Conservation (phyloP, 1,284 basidiomycete species). For the Ustilago xerochloae region DNA sequence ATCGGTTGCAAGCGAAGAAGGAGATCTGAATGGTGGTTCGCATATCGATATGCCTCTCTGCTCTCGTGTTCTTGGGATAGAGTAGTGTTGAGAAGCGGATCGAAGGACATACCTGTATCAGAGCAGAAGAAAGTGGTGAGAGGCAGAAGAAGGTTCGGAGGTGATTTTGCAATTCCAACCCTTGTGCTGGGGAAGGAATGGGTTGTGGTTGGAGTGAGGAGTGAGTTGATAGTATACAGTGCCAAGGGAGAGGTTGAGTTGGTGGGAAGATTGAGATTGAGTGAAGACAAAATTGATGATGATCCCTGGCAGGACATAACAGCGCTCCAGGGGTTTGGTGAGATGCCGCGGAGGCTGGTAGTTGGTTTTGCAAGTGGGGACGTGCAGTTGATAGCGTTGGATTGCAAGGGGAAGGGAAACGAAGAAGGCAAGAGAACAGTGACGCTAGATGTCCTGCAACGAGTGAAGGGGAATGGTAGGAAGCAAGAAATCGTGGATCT, state of each 20-base stretch:
- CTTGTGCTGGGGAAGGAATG: conserved; percentile 7
- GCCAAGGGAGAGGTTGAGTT: neutral
- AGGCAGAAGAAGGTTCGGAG: conserved; percentile 1
- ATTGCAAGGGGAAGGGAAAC: neutral
- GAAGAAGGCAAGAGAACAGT: neutral
- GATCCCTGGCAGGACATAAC: conserved; percentile 45
- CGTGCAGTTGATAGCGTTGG: conserved; percentile 12
- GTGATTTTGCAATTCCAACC: conserved; percentile 30
- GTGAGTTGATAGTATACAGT: conserved; percentile 14
- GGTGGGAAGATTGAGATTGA: conserved; percentile 3
- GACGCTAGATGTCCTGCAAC: neutral
- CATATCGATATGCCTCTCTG: neutral
- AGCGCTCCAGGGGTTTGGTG: conserved; percentile 4
- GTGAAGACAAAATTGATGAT: neutral
- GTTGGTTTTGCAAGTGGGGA: conserved; percentile 35
- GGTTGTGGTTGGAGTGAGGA: conserved; percentile 24
- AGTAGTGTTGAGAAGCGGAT: neutral
- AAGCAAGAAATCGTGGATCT: conserved; percentile 18
- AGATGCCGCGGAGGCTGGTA: neutral
- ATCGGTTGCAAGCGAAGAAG: neutral
- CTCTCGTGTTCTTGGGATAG: conserved; percentile 5
- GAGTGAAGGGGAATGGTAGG: too few relatives aligned
- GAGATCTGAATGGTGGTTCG: conserved; percentile 19
- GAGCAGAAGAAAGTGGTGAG: neutral
- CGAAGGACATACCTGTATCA: neutral